Evolutionary conservation across 2,329 filamentous ascomycete species (phyloP), one percentile per base, ranked within the genome.

Genomic region (Xylariaceae sp.): DNA sequence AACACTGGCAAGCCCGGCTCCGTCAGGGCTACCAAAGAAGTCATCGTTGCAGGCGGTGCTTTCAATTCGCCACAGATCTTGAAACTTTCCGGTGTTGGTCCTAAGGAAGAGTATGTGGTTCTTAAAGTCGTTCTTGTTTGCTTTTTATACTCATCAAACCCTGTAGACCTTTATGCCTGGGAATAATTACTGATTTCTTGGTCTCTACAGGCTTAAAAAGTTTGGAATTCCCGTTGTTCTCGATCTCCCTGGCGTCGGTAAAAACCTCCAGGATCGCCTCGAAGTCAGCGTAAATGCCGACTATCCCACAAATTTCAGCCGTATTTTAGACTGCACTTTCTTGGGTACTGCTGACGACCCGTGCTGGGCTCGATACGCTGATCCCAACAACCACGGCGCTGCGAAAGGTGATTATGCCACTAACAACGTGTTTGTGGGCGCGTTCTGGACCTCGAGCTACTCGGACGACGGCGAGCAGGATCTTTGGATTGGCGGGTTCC

Each of bases 231-330:
- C 73, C 1, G 71, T 83, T 6, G 59, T 83, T 30, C 66, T 70
- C 1, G 76, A 85, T 61, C 72, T 81, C 1, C 81, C 81, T 0
- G 83, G 81, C 44, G 81, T 86, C 7, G 83, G 82, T 35, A 76
- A 71, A n/a, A 84, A 84, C 69, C 71, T 86, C 8, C 76, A 82
- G 65, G 81, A 86, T 62, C 79, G 79, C 36, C 79, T 80, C 65
- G 80, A 70, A 64, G 74, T 79, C 47, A 67, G 70, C 8, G 68
- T 80, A n/a, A 67, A 77, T 32, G 78, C 73, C 30, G 71, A 78
- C 21, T 51, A 66, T 3, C 72, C 68, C 4, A 72, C 65, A n/a
- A 67, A 73, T 51, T 77, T 75, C 62, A 63, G 63, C n/a, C 59
- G 70, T 13, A 67, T 72, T 21, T 56, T 68, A 18, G 69, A 66